phyloP scores from a whole-genome alignment of 768 basidiomycete species.

The Agrocybe praecox region DNA sequence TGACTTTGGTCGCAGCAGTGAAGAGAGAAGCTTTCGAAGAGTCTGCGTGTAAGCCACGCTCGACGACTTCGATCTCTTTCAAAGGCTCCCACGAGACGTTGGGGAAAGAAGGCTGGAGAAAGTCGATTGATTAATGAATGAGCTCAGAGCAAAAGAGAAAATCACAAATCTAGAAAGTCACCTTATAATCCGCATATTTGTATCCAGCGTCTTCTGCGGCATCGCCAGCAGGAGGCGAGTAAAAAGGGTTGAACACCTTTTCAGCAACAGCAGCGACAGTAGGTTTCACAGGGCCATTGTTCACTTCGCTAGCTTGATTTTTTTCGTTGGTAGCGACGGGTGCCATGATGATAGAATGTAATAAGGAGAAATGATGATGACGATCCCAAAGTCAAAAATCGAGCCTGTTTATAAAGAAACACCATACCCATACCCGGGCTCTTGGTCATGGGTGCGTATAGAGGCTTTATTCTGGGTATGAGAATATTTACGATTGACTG shows the following conservation, averaged over 20 bases:
- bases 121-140: neutral
- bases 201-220: slow-evolving; percentile 57
- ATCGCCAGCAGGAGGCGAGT: slow-evolving; percentile 59
- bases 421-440: neutral
- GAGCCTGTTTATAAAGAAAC: slow-evolving; percentile 2
- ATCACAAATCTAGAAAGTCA: slow-evolving; percentile 20
- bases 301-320: slow-evolving; percentile 9
- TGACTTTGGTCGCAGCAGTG: slow-evolving; percentile 65
- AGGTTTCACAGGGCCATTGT: neutral
- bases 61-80: slow-evolving; percentile 55
- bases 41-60: slow-evolving; percentile 72
- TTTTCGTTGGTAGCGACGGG: slow-evolving; percentile 47
- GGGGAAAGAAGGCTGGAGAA: slow-evolving; percentile 66
- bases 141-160: neutral
- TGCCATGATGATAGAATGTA: slow-evolving; percentile 34
- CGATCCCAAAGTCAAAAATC: neutral
- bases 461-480: slow-evolving; percentile 7
- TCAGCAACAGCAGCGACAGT: slow-evolving; percentile 17
- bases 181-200: slow-evolving; percentile 61
- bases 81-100: slow-evolving; percentile 67
- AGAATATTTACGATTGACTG: slow-evolving; percentile 18
- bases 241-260: slow-evolving; percentile 63
- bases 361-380: neutral
- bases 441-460: neutral
- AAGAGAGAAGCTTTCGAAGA: slow-evolving; percentile 68